A percentile compares a stretch with the other conserved stretches of the same genome.
Conservation (phyloP, 2,329 filamentous ascomycete genomes). For the Sphaerulina populicola region DNA sequence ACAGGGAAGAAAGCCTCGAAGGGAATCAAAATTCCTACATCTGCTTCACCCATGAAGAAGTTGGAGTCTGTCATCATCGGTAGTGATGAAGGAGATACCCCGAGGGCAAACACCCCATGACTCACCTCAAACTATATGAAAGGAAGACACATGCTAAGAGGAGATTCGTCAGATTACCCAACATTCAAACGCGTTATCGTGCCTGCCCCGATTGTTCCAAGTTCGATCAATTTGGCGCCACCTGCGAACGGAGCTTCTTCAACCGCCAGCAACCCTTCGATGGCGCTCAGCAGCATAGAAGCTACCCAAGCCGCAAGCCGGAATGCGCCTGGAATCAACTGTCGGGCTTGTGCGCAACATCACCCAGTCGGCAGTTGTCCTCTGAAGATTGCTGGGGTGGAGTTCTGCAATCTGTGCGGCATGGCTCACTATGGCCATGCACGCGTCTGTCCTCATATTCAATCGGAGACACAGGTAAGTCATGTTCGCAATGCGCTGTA, state of each 20-base stretch:
- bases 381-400: slow-evolving; percentile 51
- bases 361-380: slow-evolving; percentile 54
- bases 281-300: background rate
- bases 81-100: slow-evolving; percentile 5
- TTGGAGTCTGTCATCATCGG: slow-evolving; percentile 6
- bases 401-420: slow-evolving; percentile 57
- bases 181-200: slow-evolving; percentile 19
- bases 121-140: background rate
- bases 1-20: slow-evolving; percentile 10
- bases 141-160: slow-evolving; percentile 5
- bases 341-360: slow-evolving; percentile 47
- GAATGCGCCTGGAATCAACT: slow-evolving; percentile 31
- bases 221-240: background rate
- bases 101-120: background rate
- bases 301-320: background rate
- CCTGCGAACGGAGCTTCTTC: background rate
- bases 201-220: background rate
- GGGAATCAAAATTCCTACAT: slow-evolving; percentile 9
- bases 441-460: slow-evolving; percentile 54
- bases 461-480: slow-evolving; percentile 45
- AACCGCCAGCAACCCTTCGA: background rate
- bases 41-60: slow-evolving; percentile 22
- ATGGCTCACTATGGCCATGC: slow-evolving; percentile 51
- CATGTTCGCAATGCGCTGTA: background rate
- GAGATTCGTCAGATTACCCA: slow-evolving; percentile 8